Percentiles rank a stretch among this genome's conserved stretches.
Conservation (phyloP, 768 basidiomycete genomes). For the Boletus rubescentipes region DNA sequence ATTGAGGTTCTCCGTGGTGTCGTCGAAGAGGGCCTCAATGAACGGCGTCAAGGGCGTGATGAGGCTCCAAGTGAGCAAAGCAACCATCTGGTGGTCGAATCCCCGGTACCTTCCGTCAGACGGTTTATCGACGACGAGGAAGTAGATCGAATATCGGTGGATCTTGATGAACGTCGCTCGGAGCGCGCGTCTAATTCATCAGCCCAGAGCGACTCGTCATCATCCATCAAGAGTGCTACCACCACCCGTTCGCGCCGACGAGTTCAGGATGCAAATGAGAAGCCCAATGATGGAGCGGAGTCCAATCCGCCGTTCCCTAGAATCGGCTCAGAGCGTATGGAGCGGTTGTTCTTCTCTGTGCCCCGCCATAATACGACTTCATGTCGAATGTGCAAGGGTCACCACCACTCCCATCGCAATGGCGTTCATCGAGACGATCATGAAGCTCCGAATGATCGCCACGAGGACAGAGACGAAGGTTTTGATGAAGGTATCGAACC, state of each 20-base stretch:
- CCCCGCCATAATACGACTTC: slow-evolving; percentile 73
- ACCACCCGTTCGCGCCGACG: background rate
- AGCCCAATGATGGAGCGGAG: slow-evolving; percentile 30
- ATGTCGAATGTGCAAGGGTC: slow-evolving; percentile 60
- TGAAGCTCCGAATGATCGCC: background rate
- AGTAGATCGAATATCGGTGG: slow-evolving; percentile 58
- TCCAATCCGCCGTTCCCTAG: slow-evolving; percentile 66
- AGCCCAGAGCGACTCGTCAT: slow-evolving; percentile 11
- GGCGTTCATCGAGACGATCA: slow-evolving; percentile 36
- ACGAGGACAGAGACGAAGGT: slow-evolving; percentile 15
- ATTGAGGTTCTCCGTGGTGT: slow-evolving; percentile 84
- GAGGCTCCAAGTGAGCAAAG: slow-evolving; percentile 13
- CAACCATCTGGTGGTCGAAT: background rate
- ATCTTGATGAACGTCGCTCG: slow-evolving; percentile 65
- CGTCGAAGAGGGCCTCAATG: slow-evolving; percentile 83
- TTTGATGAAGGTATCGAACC: slow-evolving; percentile 13
- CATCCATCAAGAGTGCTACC: background rate
- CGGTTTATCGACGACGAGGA: slow-evolving; percentile 59
- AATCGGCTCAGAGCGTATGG: slow-evolving; percentile 75
- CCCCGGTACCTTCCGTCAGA: slow-evolving; percentile 10
- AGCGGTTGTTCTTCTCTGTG: slow-evolving; percentile 78
- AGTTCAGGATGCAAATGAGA: background rate
- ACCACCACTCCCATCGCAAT: slow-evolving; percentile 45
- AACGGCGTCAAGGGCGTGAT: slow-evolving; percentile 59
- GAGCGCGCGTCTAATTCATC: slow-evolving; percentile 41